Evolutionary conservation across 441 rosid species (phyloP).

Genomic region (Geranium incanum): DNA sequence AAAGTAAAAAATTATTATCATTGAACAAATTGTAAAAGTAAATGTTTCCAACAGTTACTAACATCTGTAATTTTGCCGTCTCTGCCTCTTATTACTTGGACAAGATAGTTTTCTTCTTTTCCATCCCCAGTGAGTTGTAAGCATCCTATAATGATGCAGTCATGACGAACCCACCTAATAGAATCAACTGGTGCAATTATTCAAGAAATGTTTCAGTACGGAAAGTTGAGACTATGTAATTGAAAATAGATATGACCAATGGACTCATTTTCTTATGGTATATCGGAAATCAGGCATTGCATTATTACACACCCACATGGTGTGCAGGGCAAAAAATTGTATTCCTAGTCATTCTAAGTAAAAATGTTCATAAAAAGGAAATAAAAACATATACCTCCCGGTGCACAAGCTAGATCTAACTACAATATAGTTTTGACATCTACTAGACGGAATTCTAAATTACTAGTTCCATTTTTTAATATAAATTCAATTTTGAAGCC

Average conservation of each 20-base stretch:
- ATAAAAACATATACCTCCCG: background rate
- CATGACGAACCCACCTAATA: constrained; percentile 70
- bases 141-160: constrained; percentile 73
- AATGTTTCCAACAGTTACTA: constrained; percentile 28
- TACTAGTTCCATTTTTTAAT: background rate
- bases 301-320: too few relatives aligned
- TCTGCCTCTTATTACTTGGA: constrained; percentile 69
- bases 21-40: background rate
- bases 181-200: constrained; percentile 74
- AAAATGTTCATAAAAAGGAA: background rate
- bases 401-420: background rate
- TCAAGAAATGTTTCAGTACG: constrained; percentile 28
- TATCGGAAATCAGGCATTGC: background rate
- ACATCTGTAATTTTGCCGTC: constrained; percentile 66
- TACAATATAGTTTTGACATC: background rate
- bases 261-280: background rate
- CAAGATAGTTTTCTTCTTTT: constrained; percentile 61
- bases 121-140: constrained; percentile 53
- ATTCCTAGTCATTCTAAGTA: background rate
- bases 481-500: background rate
- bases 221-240: constrained; percentile 14
- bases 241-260: constrained; percentile 2
- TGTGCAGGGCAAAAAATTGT: background rate
- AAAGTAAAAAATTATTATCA: background rate
- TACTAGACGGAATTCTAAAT: background rate